These are phyloP conservation scores for Russula ochroleuca DNA, from an alignment of 768 basidiomycete species.

Conservation along the genomic window DNA sequence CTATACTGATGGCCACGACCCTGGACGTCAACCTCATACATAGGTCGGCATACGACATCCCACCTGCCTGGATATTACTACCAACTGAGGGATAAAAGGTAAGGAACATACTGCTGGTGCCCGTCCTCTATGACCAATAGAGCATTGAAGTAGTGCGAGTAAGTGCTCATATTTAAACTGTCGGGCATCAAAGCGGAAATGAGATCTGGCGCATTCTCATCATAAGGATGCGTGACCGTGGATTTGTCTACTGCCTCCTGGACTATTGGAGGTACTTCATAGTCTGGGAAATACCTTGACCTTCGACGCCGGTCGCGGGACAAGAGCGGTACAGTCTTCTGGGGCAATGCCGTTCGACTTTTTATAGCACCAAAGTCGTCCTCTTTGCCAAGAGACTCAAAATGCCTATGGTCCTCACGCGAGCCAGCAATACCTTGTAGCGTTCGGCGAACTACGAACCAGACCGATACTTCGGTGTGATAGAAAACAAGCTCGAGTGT, in stretches of 20 bases:
- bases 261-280: constrained; percentile 10
- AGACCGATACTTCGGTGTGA: not conserved
- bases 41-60: constrained; percentile 1
- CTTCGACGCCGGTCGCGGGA: not conserved
- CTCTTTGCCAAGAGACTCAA: not conserved
- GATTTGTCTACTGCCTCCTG: not conserved
- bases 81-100: not conserved
- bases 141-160: constrained; percentile 12
- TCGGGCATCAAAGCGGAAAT: not conserved
- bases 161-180: constrained; percentile 8
- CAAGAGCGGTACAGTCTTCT: not conserved
- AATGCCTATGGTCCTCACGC: constrained; percentile 6
- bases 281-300: constrained; percentile 7
- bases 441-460: constrained; percentile 1
- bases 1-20: not conserved
- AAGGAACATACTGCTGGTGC: constrained; percentile 47
- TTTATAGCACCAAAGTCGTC: not conserved
- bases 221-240: not conserved
- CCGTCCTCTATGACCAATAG: constrained; percentile 31
- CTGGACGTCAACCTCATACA: not conserved
- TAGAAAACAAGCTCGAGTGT: constrained; percentile 19
- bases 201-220: not conserved
- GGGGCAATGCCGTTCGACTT: not conserved
- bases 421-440: constrained; percentile 17
- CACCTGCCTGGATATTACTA: constrained; percentile 34